Conservation (phyloP, 1,139 yeast species). For the Pichia sp. region DNA sequence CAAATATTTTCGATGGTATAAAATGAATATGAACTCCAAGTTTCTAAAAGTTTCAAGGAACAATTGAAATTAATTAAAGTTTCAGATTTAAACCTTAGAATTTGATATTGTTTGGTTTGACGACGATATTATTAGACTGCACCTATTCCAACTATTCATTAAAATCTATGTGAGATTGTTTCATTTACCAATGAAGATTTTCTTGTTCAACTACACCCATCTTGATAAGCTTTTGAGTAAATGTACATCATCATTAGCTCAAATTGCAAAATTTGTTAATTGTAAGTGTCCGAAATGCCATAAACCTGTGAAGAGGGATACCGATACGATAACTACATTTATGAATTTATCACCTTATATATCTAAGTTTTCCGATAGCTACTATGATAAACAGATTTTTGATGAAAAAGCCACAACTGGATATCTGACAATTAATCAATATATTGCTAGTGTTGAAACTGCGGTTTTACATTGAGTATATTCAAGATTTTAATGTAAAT, state of each 20-base stretch:
- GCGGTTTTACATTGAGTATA: constrained; percentile 87
- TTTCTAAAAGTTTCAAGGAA: constrained; percentile 43
- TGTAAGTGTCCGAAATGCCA: constrained; percentile 80
- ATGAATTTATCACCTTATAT: constrained; percentile 98
- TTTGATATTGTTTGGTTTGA: constrained; percentile 90
- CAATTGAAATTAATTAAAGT: constrained; percentile 33
- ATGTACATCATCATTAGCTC: constrained; percentile 66
- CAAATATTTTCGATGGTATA: constrained; percentile 50
- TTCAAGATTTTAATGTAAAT: constrained; percentile 77
- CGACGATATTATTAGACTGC: constrained; percentile 98
- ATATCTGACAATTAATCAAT: constrained; percentile 78
- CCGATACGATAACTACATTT: constrained; percentile 97
- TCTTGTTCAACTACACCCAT: constrained; percentile 74
- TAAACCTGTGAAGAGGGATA: constrained; percentile 70
- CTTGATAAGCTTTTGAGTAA: constrained; percentile 43
- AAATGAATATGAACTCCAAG: constrained; percentile 45
- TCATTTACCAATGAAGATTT: constrained; percentile 82
- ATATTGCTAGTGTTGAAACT: constrained; percentile 94
- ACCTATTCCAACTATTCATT: constrained; percentile 90
- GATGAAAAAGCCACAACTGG: constrained; percentile 42
- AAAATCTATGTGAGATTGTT: constrained; percentile 77
- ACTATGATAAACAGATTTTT: constrained; percentile 52
- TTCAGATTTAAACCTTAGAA: constrained; percentile 52
- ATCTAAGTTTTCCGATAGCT: constrained; percentile 73
- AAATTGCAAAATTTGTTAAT: constrained; percentile 60